Conservation (phyloP, 345 rosid genomes). For the Passiflora organensis region DNA sequence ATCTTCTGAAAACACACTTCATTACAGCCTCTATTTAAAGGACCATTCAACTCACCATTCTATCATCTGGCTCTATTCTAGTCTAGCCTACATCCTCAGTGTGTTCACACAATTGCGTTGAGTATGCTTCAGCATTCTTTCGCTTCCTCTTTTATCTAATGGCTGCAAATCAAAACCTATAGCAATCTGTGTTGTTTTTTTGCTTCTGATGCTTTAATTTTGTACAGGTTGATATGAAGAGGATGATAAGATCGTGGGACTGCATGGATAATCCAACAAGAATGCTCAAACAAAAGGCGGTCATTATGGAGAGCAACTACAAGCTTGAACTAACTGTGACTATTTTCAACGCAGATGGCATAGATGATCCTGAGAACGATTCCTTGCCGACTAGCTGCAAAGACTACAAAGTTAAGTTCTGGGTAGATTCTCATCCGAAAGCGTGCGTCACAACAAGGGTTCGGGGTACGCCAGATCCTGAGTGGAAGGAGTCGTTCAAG, state of each 20-base stretch:
- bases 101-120: too few species aligned
- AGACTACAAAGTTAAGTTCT: background rate
- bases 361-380: constrained; percentile 2
- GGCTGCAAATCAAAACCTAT: too few species aligned
- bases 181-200: too few species aligned
- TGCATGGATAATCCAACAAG: too few species aligned
- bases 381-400: background rate
- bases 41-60: too few species aligned
- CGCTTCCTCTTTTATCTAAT: too few species aligned
- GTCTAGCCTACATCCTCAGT: too few species aligned
- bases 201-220: background rate
- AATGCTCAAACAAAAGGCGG: background rate
- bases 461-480: background rate
- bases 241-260: background rate
- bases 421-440: background rate
- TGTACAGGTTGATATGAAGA: background rate
- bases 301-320: background rate
- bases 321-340: background rate
- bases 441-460: background rate
- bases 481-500: background rate
- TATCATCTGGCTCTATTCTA: too few species aligned
- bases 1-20: too few species aligned
- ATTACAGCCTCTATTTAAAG: too few species aligned
- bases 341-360: constrained; percentile 5
- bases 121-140: too few species aligned